Evolutionary conservation across 2,329 filamentous ascomycete genomes (phyloP).

Genomic region (Nemania diffusa): DNA sequence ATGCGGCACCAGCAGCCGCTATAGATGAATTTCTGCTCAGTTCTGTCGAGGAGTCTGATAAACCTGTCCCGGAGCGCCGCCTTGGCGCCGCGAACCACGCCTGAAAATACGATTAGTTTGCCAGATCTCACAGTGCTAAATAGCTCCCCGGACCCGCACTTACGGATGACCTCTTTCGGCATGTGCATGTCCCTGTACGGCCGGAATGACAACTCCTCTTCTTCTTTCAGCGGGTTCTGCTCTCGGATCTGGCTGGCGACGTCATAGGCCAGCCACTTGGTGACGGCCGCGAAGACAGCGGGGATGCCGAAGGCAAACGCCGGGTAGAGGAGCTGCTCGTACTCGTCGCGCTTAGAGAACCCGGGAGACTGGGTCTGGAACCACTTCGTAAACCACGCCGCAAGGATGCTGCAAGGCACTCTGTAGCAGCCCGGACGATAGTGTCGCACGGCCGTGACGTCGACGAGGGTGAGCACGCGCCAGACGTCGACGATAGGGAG

Average conservation of each 20-base stretch:
- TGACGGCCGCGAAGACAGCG: not conserved
- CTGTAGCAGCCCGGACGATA: not conserved
- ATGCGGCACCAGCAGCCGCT: not conserved
- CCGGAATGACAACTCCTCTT: not conserved
- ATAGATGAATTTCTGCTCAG: not conserved
- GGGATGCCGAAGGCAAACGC: not conserved
- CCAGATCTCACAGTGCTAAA: not conserved
- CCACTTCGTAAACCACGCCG: not conserved
- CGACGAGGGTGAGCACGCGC: not conserved
- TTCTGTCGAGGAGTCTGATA: not conserved
- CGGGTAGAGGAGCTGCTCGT: conserved; percentile 17
- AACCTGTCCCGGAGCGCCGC: not conserved
- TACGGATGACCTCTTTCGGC: not conserved
- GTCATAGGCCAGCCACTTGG: conserved; percentile 15
- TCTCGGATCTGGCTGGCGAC: conserved; percentile 10
- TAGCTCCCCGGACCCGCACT: not conserved
- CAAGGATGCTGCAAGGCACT: not conserved
- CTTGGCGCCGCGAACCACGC: not conserved
- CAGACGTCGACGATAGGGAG: not conserved
- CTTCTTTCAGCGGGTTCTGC: not conserved
- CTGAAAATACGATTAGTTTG: not conserved
- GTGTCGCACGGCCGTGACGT: not conserved
- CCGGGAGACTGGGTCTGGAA: not conserved
- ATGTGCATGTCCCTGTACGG: conserved; percentile 2
- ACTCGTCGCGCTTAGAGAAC: not conserved